These are phyloP conservation scores for Solanum tacnaense DNA, from an alignment of 257 asterid species.

Conservation along the genomic window DNA sequence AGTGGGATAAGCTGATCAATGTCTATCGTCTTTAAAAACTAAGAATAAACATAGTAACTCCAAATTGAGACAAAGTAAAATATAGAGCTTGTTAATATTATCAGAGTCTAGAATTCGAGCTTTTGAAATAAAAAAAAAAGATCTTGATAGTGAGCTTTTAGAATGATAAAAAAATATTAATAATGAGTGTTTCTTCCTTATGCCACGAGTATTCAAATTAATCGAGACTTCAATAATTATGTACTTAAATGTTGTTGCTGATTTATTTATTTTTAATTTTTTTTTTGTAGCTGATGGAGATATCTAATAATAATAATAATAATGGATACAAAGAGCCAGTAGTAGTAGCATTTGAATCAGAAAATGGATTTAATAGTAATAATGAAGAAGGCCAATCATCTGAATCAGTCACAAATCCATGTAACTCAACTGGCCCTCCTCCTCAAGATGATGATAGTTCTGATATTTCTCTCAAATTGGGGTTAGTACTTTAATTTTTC, in stretches of 20 bases:
- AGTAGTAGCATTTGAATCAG: slow-evolving; percentile 24
- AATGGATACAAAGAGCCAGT: neutral
- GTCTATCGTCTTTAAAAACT: neutral
- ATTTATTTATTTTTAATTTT: neutral
- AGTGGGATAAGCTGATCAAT: too few relatives aligned
- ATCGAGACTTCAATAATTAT: neutral
- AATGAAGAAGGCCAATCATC: slow-evolving; percentile 72
- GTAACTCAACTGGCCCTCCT: slow-evolving; percentile 44
- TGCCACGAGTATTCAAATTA: neutral
- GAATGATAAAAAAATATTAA: neutral
- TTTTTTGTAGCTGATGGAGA: slow-evolving; percentile 33
- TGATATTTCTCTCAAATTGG: slow-evolving; percentile 63
- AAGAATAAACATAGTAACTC: neutral
- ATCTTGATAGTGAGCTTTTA: too few relatives aligned
- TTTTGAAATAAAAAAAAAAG: neutral
- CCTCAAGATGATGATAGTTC: slow-evolving; percentile 61
- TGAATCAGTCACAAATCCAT: slow-evolving; percentile 45
- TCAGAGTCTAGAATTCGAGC: neutral
- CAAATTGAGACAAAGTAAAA: neutral
- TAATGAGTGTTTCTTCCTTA: neutral
- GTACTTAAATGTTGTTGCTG: neutral
- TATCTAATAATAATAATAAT: slow-evolving; percentile 6
- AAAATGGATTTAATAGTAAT: slow-evolving; percentile 12
- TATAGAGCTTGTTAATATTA: too few relatives aligned
- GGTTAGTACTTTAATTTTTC: slow-evolving; percentile 31